Percentiles rank a stretch among this genome's conserved stretches.
Conservation (phyloP, 805 yeast species). For the Ogataea populi-albae region DNA sequence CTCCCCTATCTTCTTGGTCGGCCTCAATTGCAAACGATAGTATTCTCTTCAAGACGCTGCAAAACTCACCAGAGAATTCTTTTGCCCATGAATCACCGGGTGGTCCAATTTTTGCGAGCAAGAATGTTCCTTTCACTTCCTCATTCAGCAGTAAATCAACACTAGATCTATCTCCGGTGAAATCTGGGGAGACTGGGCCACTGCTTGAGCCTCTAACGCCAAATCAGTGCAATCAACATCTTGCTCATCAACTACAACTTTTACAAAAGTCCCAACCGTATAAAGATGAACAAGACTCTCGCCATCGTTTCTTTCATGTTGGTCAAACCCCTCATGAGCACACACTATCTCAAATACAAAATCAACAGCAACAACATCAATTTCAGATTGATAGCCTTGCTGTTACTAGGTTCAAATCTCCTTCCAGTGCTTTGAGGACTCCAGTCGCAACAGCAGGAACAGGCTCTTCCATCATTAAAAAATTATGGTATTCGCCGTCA, state of each 20-base stretch:
- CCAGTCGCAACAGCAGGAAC: slow-evolving; percentile 14
- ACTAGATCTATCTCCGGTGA: slow-evolving; percentile 60
- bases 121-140: slow-evolving; percentile 52
- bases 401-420: slow-evolving; percentile 28
- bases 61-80: slow-evolving; percentile 37
- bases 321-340: slow-evolving; percentile 4
- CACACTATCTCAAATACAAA: background rate
- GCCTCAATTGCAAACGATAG: slow-evolving; percentile 41
- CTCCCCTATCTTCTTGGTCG: slow-evolving; percentile 40
- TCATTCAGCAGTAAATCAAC: slow-evolving; percentile 66
- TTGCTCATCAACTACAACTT: slow-evolving; percentile 11
- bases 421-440: slow-evolving; percentile 21
- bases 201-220: slow-evolving; percentile 65
- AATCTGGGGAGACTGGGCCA: slow-evolving; percentile 61
- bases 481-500: slow-evolving; percentile 64
- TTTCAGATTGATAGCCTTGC: background rate
- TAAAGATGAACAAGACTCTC: slow-evolving; percentile 4
- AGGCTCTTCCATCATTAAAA: slow-evolving; percentile 38
- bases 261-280: slow-evolving; percentile 1
- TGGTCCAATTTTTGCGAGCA: slow-evolving; percentile 29
- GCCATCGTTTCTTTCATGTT: slow-evolving; percentile 4
- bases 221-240: slow-evolving; percentile 22
- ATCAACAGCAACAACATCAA: background rate
- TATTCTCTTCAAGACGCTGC: slow-evolving; percentile 26
- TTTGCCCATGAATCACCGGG: slow-evolving; percentile 24